Evolutionary conservation across 805 yeast species (phyloP).

Genomic region (Cyberlindnera nakhonratchasimensis): DNA sequence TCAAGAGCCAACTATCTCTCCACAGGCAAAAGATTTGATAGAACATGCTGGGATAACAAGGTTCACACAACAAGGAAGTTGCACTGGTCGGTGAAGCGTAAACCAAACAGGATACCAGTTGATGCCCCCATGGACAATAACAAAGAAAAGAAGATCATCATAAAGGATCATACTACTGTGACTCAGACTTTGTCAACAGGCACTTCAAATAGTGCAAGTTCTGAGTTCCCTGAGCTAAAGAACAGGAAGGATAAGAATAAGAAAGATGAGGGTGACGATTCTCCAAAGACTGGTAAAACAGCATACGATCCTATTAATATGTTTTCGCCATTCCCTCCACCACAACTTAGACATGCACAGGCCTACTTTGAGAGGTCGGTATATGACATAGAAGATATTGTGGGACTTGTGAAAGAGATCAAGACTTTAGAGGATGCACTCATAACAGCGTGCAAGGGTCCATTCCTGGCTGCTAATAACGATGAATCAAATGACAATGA

Average conservation of each 20-base stretch:
- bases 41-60: constrained; percentile 38
- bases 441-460: too few relatives aligned
- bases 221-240: not conserved
- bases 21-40: constrained; percentile 33
- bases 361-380: constrained; percentile 35
- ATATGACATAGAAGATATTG: constrained; percentile 7
- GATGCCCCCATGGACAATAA: not conserved
- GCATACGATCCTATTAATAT: constrained; percentile 38
- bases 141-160: not conserved
- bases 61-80: constrained; percentile 27
- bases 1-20: constrained; percentile 42
- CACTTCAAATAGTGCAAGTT: not conserved
- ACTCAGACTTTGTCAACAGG: too few relatives aligned
- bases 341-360: constrained; percentile 38
- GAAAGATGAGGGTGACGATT: not conserved
- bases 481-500: too few relatives aligned
- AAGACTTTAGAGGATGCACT: not conserved
- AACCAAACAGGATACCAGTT: not conserved
- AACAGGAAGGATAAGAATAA: constrained; percentile 2
- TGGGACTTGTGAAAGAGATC: constrained; percentile 4
- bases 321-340: constrained; percentile 48
- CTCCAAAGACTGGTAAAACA: not conserved
- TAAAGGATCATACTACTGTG: too few relatives aligned
- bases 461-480: too few relatives aligned
- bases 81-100: not conserved